These are phyloP conservation scores for Ricinus communis DNA, from an alignment of 345 rosid genomes.

Conservation along the genomic window DNA sequence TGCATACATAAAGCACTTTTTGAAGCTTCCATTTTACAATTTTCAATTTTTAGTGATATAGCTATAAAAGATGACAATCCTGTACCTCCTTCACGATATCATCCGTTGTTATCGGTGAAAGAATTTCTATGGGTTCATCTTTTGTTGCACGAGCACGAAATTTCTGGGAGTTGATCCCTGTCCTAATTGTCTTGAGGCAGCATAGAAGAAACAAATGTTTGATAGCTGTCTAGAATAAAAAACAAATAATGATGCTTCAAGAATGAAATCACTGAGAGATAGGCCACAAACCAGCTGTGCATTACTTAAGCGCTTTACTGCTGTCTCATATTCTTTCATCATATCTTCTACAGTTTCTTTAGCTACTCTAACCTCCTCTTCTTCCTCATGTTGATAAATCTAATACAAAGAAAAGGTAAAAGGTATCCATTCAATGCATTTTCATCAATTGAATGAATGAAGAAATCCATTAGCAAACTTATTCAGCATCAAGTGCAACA, in stretches of 20 bases:
- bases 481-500: neutral
- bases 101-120: slow-evolving; percentile 66
- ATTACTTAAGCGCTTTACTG: slow-evolving; percentile 70
- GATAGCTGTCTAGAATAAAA: neutral
- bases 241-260: neutral
- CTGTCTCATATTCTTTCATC: slow-evolving; percentile 65
- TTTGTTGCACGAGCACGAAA: slow-evolving; percentile 64
- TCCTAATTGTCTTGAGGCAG: slow-evolving; percentile 19
- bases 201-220: slow-evolving; percentile 5
- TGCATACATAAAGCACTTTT: neutral
- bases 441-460: neutral
- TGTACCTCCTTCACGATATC: slow-evolving; percentile 74
- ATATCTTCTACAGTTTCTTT: slow-evolving; percentile 44
- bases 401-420: slow-evolving; percentile 21
- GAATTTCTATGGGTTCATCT: slow-evolving; percentile 72
- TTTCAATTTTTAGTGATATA: neutral
- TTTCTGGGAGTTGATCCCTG: slow-evolving; percentile 50
- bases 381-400: slow-evolving; percentile 74
- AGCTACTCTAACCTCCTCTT: slow-evolving; percentile 69
- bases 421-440: neutral
- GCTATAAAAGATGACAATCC: neutral
- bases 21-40: neutral
- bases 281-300: slow-evolving; percentile 59
- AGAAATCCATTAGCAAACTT: neutral
- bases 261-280: slow-evolving; percentile 4